phyloP scores from a whole-genome alignment of 345 rosid genomes.

The Hevea brasiliensis region DNA sequence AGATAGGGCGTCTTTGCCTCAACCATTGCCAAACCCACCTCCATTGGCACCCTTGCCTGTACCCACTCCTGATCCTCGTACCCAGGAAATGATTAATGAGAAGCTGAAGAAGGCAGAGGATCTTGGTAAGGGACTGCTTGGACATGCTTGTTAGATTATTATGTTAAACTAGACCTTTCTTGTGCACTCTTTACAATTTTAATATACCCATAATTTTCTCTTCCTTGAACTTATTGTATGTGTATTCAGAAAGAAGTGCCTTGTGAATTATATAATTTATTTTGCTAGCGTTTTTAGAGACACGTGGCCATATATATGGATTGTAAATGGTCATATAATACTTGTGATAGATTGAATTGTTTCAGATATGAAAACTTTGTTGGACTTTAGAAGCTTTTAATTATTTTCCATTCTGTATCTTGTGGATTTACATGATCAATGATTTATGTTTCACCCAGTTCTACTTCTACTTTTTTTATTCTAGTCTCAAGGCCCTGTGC shows the following conservation, averaged over 20 bases:
- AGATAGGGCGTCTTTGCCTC: constrained; percentile 95
- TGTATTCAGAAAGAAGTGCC: background rate
- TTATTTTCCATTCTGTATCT: background rate
- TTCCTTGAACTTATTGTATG: background rate
- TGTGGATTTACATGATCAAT: background rate
- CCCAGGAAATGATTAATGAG: constrained; percentile 98
- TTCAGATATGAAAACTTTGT: background rate
- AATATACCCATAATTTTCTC: background rate
- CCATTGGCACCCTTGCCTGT: constrained; percentile 66
- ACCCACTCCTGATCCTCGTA: constrained; percentile 80
- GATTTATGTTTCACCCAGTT: background rate
- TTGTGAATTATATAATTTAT: background rate
- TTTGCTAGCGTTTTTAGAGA: background rate
- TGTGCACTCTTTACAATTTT: background rate
- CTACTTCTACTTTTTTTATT: constrained; percentile 4
- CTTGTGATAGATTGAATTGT: background rate
- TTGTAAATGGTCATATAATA: background rate
- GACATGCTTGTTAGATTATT: background rate
- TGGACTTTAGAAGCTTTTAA: background rate
- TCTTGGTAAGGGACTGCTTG: constrained; percentile 56
- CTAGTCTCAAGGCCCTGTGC: background rate
- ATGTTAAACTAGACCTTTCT: background rate
- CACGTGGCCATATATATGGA: background rate
- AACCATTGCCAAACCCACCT: constrained; percentile 72
- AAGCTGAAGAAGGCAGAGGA: constrained; percentile 98